Evolutionary conservation across 768 basidiomycete genomes (phyloP).

Genomic region (Agaricus sinodeliciosus): DNA sequence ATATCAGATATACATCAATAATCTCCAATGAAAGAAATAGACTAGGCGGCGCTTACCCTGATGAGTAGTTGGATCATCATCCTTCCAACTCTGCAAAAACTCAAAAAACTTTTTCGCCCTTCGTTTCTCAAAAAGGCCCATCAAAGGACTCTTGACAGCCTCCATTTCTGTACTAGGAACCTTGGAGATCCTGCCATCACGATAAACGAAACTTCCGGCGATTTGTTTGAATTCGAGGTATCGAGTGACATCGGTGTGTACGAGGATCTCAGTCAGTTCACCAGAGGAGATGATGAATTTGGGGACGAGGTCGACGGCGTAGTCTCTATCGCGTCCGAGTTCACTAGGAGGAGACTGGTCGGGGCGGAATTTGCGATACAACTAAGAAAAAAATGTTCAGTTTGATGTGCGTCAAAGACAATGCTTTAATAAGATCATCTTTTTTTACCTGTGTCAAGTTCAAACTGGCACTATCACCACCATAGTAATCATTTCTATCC

Average conservation of each 20-base stretch:
- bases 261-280: constrained; percentile 95
- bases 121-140: constrained; percentile 99
- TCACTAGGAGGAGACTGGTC: constrained; percentile 70
- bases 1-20: too few species aligned
- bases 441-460: constrained; percentile 88
- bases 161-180: constrained; percentile 98
- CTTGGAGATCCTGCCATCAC: constrained; percentile 95
- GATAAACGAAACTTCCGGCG: constrained; percentile 95
- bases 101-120: constrained; percentile 98
- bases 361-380: constrained; percentile 92
- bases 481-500: constrained; percentile 98
- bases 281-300: constrained; percentile 99
- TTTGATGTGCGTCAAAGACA: background rate
- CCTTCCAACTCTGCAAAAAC: constrained; percentile 93
- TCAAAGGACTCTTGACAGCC: constrained; percentile 88
- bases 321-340: constrained; percentile 95
- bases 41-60: too few species aligned
- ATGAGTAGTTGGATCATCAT: constrained; percentile 93
- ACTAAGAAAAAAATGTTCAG: constrained; percentile 35
- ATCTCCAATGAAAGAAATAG: too few species aligned
- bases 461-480: constrained; percentile 93
- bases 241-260: constrained; percentile 96
- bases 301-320: constrained; percentile 95
- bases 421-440: background rate
- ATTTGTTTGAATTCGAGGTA: constrained; percentile 99